Percentiles rank a stretch among this genome's conserved stretches.
phyloP scores from a whole-genome alignment of 169 alveolate species.

The Plasmodium chabaudi region DNA sequence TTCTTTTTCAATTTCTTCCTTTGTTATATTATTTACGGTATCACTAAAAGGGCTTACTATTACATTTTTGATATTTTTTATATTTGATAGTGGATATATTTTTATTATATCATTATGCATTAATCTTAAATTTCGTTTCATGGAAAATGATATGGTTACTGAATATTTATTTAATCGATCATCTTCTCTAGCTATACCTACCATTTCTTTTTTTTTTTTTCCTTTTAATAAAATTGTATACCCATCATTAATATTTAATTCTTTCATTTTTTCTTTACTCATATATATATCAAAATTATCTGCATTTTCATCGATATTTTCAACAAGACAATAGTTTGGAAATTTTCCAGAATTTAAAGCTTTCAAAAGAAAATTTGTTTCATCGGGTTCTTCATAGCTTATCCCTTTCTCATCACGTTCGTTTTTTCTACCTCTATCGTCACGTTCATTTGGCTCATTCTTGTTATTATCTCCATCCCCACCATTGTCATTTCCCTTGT shows the following conservation, averaged over 20 bases:
- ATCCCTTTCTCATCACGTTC: not conserved
- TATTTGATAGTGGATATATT: constrained; percentile 32
- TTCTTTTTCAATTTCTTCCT: constrained; percentile 28
- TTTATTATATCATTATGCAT: constrained; percentile 67
- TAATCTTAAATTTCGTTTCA: constrained; percentile 49
- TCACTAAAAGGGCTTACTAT: constrained; percentile 62
- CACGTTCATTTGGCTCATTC: not conserved
- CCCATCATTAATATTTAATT: constrained; percentile 28
- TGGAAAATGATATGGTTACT: constrained; percentile 44
- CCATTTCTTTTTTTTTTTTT: constrained; percentile 57
- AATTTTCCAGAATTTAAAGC: constrained; percentile 65
- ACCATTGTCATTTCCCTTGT: not conserved
- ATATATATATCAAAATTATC: constrained; percentile 65
- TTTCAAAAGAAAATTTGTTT: constrained; percentile 30
- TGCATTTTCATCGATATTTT: constrained; percentile 34
- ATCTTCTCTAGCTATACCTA: constrained; percentile 25
- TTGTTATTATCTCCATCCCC: not conserved
- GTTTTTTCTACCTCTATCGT: not conserved
- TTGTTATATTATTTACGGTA: constrained; percentile 25
- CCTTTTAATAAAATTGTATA: constrained; percentile 54
- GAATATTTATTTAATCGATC: constrained; percentile 19
- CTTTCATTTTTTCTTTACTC: constrained; percentile 51
- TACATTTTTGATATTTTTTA: constrained; percentile 13
- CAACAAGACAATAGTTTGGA: constrained; percentile 56
- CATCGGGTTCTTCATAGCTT: not conserved